phyloP scores from a whole-genome alignment of 2,329 filamentous ascomycete genomes.

The Penicillium sclerotigenum region DNA sequence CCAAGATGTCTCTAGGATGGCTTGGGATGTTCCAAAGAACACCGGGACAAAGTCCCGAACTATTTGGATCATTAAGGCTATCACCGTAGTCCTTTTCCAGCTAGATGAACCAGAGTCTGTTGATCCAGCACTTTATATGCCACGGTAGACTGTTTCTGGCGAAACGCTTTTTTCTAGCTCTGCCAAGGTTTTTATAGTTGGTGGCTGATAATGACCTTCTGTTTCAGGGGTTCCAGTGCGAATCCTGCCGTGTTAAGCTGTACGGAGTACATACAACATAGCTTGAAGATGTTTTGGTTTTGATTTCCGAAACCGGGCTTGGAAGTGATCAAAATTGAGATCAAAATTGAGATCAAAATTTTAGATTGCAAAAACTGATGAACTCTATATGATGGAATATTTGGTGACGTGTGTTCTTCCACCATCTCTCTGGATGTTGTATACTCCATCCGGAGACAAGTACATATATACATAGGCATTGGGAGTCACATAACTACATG shows the following conservation, averaged over 20 bases:
- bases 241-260: background rate
- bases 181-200: background rate
- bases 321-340: too few species aligned
- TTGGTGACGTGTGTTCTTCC: background rate
- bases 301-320: background rate
- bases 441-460: background rate
- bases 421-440: background rate
- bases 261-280: too few species aligned
- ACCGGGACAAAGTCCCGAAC: background rate
- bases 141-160: background rate
- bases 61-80: conserved; percentile 7
- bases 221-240: background rate
- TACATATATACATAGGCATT: background rate
- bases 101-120: conserved; percentile 3
- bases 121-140: background rate
- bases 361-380: too few species aligned
- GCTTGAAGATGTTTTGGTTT: background rate
- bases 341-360: too few species aligned
- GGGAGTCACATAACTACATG: background rate
- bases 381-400: too few species aligned
- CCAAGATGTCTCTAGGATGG: background rate
- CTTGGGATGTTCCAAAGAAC: background rate
- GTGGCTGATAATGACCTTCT: background rate
- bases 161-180: background rate
- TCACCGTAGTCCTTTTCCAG: conserved; percentile 4